phyloP scores from a whole-genome alignment of 129 eudicot genomes.

The Artemisia tridentata region DNA sequence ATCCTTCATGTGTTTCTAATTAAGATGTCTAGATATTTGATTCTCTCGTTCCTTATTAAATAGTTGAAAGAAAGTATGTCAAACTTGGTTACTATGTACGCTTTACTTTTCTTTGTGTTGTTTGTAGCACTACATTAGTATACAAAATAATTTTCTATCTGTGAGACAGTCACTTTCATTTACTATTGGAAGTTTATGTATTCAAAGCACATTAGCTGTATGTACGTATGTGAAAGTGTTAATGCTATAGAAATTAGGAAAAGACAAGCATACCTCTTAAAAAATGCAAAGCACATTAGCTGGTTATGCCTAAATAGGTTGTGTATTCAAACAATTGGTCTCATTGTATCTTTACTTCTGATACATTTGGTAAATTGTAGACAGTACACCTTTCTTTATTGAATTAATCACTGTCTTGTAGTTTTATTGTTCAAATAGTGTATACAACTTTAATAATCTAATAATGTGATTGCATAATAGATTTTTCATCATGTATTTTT shows the following conservation, averaged over 20 bases:
- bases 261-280: no score
- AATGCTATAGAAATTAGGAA: no score
- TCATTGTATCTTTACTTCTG: no score
- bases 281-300: no score
- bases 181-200: background rate
- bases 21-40: slow-evolving; percentile 11
- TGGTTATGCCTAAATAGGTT: no score
- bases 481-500: slow-evolving; percentile 3
- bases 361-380: background rate
- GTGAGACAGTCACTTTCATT: background rate
- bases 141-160: slow-evolving; percentile 3
- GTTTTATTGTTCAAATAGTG: slow-evolving; percentile 3
- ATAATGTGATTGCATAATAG: background rate
- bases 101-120: slow-evolving; percentile 5
- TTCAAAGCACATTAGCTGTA: no score
- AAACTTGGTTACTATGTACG: background rate
- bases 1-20: background rate
- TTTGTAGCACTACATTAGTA: slow-evolving; percentile 8
- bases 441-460: slow-evolving; percentile 5
- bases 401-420: no score
- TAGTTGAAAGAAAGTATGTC: background rate
- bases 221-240: no score
- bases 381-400: no score
- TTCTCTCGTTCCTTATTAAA: background rate
- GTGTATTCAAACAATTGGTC: no score